phyloP scores from a whole-genome alignment of 805 yeast genomes.

The Saccharomycopsis selenospora region DNA sequence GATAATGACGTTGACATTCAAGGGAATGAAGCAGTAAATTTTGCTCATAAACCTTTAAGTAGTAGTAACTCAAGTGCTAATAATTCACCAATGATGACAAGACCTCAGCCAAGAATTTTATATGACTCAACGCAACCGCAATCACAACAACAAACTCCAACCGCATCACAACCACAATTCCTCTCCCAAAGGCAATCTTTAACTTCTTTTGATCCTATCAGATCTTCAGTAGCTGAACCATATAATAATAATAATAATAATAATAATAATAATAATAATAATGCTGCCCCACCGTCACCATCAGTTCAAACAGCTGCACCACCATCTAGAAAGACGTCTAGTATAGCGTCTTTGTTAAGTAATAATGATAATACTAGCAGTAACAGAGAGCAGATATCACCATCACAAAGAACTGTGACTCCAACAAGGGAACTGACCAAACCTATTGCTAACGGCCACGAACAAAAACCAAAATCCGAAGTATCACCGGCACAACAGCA shows the following conservation, averaged over 20 bases:
- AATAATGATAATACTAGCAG: not conserved
- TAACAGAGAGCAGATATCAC: not conserved
- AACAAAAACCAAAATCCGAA: not conserved
- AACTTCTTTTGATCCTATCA: not conserved
- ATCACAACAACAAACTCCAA: not conserved
- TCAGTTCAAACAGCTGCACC: not conserved
- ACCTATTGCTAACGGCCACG: not conserved
- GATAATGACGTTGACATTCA: constrained; percentile 39
- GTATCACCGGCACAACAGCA: not conserved
- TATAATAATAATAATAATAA: not conserved
- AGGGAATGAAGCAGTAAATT: constrained; percentile 34
- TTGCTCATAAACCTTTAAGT: constrained; percentile 23
- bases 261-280: not conserved
- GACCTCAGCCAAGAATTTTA: not conserved
- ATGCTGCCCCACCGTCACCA: not conserved
- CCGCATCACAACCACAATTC: not conserved
- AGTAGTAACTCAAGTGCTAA: constrained; percentile 5
- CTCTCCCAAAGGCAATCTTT: too few relatives aligned
- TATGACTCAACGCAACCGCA: not conserved
- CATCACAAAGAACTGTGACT: not conserved
- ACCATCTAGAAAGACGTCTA: not conserved
- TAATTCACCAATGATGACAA: constrained; percentile 5
- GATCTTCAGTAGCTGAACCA: not conserved
- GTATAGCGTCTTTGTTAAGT: not conserved
- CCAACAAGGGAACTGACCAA: not conserved